Base-by-base conservation (phyloP, 177 flowering plant species). In the Tripterygium wilfordii region DNA sequence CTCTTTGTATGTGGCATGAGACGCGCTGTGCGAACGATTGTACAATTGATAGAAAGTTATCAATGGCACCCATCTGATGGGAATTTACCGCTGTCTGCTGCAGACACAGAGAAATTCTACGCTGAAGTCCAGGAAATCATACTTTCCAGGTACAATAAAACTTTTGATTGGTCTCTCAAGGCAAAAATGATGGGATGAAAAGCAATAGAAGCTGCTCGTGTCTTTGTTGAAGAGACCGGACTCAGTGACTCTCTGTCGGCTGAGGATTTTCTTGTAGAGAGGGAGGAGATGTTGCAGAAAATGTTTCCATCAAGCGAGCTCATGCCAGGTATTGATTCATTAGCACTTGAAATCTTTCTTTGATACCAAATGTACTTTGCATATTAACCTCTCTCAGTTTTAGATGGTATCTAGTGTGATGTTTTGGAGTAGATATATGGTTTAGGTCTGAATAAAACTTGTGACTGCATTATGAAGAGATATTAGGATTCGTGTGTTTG, bases 181-280 rank as follows among this genome's bases (percentile, higher is more conserved):
- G 83, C 96, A 35, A 91, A 85, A 53, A 82, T 91, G 98, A 91
- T 91, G 95, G 98, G 98, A 25, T 80, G 23, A 70, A 88, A 91
- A 58, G 96, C 96, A 17, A 62, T 83, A 13, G 98, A 91, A 59
- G 71, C 98, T 58, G 95, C 98, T 30, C 58, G 64, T 12, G 67
- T 91, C 25, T 88, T 91, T 77, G 92, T 91, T 53, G 81, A 85
- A 64, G 95, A 80, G 66, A 72, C 77, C 24, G 96, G 94, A 37
- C 73, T 91, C 15, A 81, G 83, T 65, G 90, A 76, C 48, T 55
- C 76, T 37, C 85, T 91, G 47, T 63, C 83, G 1, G 73, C 98
- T 39, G 96, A 77, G 56, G 78, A 76, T 29, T 91, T 91, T 66
- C 79, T 91, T 48, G 75, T 77, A 6, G 85, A 85, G 62, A 80